Percentiles rank a stretch among this genome's conserved stretches.
Conservation (phyloP, 192 early-diverging fungal species). For the Coemansia sp. region DNA sequence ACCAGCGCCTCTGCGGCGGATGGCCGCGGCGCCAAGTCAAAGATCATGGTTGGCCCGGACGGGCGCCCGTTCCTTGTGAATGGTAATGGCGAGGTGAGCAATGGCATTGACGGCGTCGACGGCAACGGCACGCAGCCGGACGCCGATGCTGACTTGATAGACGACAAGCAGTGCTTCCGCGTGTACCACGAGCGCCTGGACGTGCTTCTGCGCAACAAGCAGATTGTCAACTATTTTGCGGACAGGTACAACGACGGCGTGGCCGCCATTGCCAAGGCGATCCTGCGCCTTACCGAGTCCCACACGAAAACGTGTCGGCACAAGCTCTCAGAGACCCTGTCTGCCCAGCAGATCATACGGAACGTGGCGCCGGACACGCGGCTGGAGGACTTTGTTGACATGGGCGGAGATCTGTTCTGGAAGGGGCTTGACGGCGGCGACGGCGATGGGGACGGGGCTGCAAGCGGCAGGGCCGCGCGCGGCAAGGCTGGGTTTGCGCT, state of each 20-base stretch:
- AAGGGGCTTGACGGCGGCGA: constrained; percentile 10
- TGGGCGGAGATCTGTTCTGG: constrained; percentile 29
- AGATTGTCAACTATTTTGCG: constrained; percentile 54
- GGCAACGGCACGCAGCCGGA: background rate
- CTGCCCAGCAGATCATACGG: constrained; percentile 51
- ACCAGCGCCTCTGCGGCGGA: background rate
- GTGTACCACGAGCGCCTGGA: constrained; percentile 62
- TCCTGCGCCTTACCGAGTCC: constrained; percentile 56
- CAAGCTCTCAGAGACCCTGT: constrained; percentile 38
- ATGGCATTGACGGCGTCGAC: background rate
- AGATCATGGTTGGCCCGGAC: constrained; percentile 7
- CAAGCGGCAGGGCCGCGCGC: constrained; percentile 1
- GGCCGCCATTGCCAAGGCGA: constrained; percentile 52
- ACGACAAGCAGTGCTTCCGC: constrained; percentile 58
- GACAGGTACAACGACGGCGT: constrained; percentile 60
- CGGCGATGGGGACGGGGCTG: background rate
- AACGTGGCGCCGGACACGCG: constrained; percentile 32
- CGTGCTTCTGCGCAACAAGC: constrained; percentile 62
- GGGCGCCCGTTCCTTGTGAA: no score
- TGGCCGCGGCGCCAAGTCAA: background rate
- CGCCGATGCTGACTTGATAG: constrained; percentile 21
- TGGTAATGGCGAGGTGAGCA: no score
- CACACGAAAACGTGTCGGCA: constrained; percentile 53
- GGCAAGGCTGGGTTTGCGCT: constrained; percentile 52
- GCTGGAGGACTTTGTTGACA: constrained; percentile 34